Evolutionary conservation across 148 eudicot species (phyloP), one percentile per base, ranked within the genome.

Genomic region (Silene conica): DNA sequence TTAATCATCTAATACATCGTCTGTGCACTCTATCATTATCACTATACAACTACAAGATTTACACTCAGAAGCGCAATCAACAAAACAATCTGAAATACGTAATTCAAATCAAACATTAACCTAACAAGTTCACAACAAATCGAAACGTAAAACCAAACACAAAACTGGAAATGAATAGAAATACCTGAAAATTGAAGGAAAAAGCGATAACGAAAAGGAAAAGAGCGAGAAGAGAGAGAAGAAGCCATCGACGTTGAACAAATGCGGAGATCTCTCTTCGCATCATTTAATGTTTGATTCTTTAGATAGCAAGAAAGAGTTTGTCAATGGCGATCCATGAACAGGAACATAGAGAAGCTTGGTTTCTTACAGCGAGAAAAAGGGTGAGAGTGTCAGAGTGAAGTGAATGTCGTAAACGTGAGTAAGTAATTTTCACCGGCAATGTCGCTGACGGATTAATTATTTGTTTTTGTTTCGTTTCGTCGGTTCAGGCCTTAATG

Each of bases 211-310:
- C 67, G 67, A 87, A 45, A 74, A 91, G 74, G 59, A 85, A 57
- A 22, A 78, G 78, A 73, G 82, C 83, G 59, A 86, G 70, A 15
- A 85, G 41, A 20, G 85, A 50, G 54, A 85, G 21, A 10, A 84
- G 62, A 71, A 91, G 83, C 74, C 84, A 83, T 80, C 82, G 82
- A 1, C 87, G 91, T 57, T 83, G 89, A 38, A 76, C 54, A 26
- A 84, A 73, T 41, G 67, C 81, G 22, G 82, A 87, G 84, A 91
- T 87, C 87, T 84, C 88, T 76, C 88, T 86, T 72, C 85, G 81
- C 93, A 89, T 85, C 75, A 46, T 78, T 50, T 69, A 34, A 15
- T 6, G 18, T 16, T 26, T 14, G 10, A 41, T 43, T 20, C 3
- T 41, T 41, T 38, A 18, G 18, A 1, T 66, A 16, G 56, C 22